phyloP scores from a whole-genome alignment of 2,329 filamentous ascomycete species.

The Colletotrichum theobromicola region DNA sequence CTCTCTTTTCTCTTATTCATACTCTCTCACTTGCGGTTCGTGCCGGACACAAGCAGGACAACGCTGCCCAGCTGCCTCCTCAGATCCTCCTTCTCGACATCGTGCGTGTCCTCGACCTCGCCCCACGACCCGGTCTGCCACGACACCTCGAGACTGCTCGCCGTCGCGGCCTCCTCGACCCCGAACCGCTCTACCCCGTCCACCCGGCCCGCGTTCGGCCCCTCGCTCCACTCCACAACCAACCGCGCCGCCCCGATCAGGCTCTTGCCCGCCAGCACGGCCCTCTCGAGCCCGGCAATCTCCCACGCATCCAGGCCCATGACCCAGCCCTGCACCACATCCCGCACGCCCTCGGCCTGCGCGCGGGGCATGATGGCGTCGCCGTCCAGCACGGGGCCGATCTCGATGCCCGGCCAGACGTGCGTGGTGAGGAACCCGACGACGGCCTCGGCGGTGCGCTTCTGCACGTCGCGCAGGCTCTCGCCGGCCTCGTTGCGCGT shows the following conservation, averaged over 20 bases:
- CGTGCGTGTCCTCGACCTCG: conserved; percentile 97
- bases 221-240: conserved; percentile 84
- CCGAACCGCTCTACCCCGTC: conserved; percentile 61
- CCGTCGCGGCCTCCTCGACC: conserved; percentile 80
- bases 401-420: conserved; percentile 84
- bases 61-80: conserved; percentile 87
- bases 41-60: conserved; percentile 77
- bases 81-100: conserved; percentile 92
- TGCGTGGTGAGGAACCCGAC: conserved; percentile 72
- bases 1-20: neutral
- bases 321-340: conserved; percentile 82
- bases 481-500: conserved; percentile 52
- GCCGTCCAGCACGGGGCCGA: conserved; percentile 80
- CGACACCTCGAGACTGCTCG: conserved; percentile 81
- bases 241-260: conserved; percentile 78
- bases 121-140: conserved; percentile 95
- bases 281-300: conserved; percentile 85
- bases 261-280: conserved; percentile 85
- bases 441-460: conserved; percentile 70
- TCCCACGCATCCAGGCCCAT: conserved; percentile 76
- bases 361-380: conserved; percentile 76
- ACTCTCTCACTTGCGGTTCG: conserved; percentile 27
- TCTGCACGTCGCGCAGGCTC: conserved; percentile 76
- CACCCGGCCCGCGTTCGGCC: conserved; percentile 51
- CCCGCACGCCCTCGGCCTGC: conserved; percentile 77